Evolutionary conservation across 495 filamentous ascomycete species (phyloP).

Genomic region (Hamigera avellanea): DNA sequence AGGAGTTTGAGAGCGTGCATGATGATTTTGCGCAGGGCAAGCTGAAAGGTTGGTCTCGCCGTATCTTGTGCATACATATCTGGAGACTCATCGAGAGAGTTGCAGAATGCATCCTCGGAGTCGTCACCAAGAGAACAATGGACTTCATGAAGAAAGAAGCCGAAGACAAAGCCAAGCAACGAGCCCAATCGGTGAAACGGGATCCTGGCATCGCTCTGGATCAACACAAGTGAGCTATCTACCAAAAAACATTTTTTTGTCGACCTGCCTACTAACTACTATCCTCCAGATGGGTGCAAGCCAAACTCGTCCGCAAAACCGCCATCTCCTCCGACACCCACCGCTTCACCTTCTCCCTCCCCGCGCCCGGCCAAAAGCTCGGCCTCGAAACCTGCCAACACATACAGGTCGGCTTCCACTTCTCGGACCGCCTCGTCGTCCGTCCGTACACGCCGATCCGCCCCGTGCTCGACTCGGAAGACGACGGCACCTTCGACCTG

Average conservation of each 20-base stretch:
- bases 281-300: slow-evolving; percentile 7
- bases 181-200: slow-evolving; percentile 1
- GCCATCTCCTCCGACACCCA: slow-evolving; percentile 24
- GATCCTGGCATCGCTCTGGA: slow-evolving; percentile 8
- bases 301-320: slow-evolving; percentile 2
- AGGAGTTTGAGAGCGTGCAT: slow-evolving; percentile 23
- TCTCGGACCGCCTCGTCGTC: slow-evolving; percentile 25
- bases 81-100: too few relatives aligned
- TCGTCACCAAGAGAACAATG: slow-evolving; percentile 22
- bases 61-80: too few relatives aligned
- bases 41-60: slow-evolving; percentile 10
- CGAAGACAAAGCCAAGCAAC: slow-evolving; percentile 11
- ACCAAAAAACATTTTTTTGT: too few relatives aligned
- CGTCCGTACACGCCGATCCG: slow-evolving; percentile 30
- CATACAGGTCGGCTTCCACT: slow-evolving; percentile 24
- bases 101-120: slow-evolving; percentile 22
- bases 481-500: slow-evolving; percentile 28
- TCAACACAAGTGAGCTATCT: slow-evolving; percentile 7
- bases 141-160: slow-evolving; percentile 20
- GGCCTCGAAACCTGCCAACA: slow-evolving; percentile 34
- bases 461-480: slow-evolving; percentile 22
- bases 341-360: slow-evolving; percentile 26
- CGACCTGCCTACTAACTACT: neutral
- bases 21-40: slow-evolving; percentile 20
- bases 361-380: slow-evolving; percentile 16